These are phyloP conservation scores for Candida vartiovaarae DNA, from an alignment of 805 yeast species.

Conservation along the genomic window DNA sequence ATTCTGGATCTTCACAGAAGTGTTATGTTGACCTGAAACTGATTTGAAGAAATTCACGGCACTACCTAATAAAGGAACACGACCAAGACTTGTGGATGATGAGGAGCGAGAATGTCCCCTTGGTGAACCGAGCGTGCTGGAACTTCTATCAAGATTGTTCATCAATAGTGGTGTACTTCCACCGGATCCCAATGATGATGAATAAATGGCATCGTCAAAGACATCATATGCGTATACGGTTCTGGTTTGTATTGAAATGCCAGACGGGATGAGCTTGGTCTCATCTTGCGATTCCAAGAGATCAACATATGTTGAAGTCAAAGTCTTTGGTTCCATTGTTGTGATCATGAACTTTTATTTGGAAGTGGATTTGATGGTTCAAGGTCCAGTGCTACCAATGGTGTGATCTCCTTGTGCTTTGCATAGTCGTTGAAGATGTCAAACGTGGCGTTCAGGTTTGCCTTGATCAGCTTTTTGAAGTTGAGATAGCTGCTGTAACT, in stretches of 20 bases:
- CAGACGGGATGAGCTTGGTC: not conserved
- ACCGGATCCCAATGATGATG: conserved; percentile 13
- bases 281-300: conserved; percentile 3
- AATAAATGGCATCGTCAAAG: conserved; percentile 57
- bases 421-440: conserved; percentile 2
- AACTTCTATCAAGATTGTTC: not conserved
- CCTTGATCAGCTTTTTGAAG: conserved; percentile 8
- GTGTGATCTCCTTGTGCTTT: not conserved
- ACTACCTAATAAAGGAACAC: conserved; percentile 17
- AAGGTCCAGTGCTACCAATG: conserved; percentile 7
- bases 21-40: conserved; percentile 1
- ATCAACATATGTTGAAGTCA: conserved; percentile 13
- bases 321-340: conserved; percentile 3
- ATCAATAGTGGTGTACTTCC: not conserved
- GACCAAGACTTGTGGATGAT: conserved; percentile 14
- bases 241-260: conserved; percentile 12
- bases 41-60: conserved; percentile 22
- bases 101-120: conserved; percentile 10
- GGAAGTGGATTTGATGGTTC: conserved; percentile 32
- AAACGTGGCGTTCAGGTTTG: conserved; percentile 4
- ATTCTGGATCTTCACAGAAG: conserved; percentile 1
- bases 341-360: conserved; percentile 44
- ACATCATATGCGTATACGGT: conserved; percentile 57
- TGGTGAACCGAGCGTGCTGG: not conserved
- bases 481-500: conserved; percentile 11